A percentile compares a stretch with the other conserved stretches of the same genome.
Evolutionary conservation across 805 yeast species (phyloP).

Genomic region (Teunomyces funiuensis): DNA sequence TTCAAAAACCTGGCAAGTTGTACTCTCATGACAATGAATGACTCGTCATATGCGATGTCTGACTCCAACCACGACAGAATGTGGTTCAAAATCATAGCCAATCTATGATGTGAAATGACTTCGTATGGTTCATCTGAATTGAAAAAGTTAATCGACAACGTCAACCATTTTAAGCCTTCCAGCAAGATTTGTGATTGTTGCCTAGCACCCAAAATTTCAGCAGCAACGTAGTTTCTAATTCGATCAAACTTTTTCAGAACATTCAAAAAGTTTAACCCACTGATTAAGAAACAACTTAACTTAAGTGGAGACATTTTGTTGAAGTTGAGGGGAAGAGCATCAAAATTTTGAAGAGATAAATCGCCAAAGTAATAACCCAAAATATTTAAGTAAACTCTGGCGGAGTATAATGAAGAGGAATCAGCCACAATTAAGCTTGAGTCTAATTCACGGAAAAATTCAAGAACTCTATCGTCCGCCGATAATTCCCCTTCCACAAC

Average conservation of each 20-base stretch:
- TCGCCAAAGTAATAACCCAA: slow-evolving; percentile 13
- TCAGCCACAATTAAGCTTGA: neutral
- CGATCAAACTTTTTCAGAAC: slow-evolving; percentile 44
- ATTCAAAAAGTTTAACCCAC: slow-evolving; percentile 39
- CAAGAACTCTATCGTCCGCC: neutral
- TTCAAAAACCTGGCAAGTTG: slow-evolving; percentile 49
- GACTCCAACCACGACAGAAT: slow-evolving; percentile 60
- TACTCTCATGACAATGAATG: slow-evolving; percentile 51
- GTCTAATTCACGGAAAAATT: neutral
- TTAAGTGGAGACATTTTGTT: slow-evolving; percentile 32
- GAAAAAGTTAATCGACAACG: slow-evolving; percentile 46
- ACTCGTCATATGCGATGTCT: slow-evolving; percentile 57
- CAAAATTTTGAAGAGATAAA: slow-evolving; percentile 16
- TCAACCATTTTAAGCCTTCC: slow-evolving; percentile 47
- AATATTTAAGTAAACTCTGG: slow-evolving; percentile 11
- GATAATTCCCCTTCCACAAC: neutral
- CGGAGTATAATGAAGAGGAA: slow-evolving; percentile 8
- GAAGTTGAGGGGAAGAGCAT: slow-evolving; percentile 25
- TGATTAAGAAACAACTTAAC: slow-evolving; percentile 25
- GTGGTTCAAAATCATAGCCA: slow-evolving; percentile 58
- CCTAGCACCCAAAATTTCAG: slow-evolving; percentile 61
- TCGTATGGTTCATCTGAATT: slow-evolving; percentile 27
- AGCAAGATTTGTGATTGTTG: slow-evolving; percentile 37
- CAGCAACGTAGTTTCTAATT: slow-evolving; percentile 58
- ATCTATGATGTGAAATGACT: slow-evolving; percentile 63